Evolutionary conservation across 768 basidiomycete genomes (phyloP).

Genomic region (Hygrocybe punicea): DNA sequence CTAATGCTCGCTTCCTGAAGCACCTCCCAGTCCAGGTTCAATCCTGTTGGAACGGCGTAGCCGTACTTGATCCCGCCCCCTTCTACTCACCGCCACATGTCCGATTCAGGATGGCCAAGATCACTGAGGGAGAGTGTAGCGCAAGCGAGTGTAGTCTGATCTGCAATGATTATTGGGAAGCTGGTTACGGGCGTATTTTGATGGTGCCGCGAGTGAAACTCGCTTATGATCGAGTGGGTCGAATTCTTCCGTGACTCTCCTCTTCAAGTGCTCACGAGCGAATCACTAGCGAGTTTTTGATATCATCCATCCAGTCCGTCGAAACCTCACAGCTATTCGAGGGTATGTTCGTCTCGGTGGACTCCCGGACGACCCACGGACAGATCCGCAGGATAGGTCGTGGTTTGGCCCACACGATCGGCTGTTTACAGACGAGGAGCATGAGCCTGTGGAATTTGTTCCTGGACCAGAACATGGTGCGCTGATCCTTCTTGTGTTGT

Average conservation of each 20-base stretch:
- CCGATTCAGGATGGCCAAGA: slow-evolving; percentile 90
- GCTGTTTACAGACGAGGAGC: slow-evolving; percentile 87
- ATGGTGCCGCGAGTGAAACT: slow-evolving; percentile 97
- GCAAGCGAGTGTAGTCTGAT: slow-evolving; percentile 95
- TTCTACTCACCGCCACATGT: slow-evolving; percentile 91
- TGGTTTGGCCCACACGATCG: slow-evolving; percentile 99
- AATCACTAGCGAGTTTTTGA: slow-evolving; percentile 78
- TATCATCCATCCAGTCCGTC: slow-evolving; percentile 85
- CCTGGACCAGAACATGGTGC: slow-evolving; percentile 84
- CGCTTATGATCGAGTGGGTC: slow-evolving; percentile 82
- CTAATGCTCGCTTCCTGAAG: slow-evolving; percentile 76
- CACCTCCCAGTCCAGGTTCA: slow-evolving; percentile 96
- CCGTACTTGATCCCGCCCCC: slow-evolving; percentile 91
- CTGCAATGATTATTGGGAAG: slow-evolving; percentile 97
- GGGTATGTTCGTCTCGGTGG: slow-evolving; percentile 95
- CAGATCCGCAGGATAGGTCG: slow-evolving; percentile 94
- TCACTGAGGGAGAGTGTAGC: slow-evolving; percentile 87
- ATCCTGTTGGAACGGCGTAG: slow-evolving; percentile 98
- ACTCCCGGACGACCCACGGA: slow-evolving; percentile 90
- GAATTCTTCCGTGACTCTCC: slow-evolving; percentile 5
- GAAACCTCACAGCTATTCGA: slow-evolving; percentile 93
- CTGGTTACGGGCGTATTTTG: slow-evolving; percentile 93
- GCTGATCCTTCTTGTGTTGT: slow-evolving; percentile 28
- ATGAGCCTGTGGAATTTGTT: slow-evolving; percentile 67
- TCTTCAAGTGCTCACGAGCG: neutral